Base-by-base conservation (phyloP, 331 rosid genomes). In the Malus hybrid region DNA sequence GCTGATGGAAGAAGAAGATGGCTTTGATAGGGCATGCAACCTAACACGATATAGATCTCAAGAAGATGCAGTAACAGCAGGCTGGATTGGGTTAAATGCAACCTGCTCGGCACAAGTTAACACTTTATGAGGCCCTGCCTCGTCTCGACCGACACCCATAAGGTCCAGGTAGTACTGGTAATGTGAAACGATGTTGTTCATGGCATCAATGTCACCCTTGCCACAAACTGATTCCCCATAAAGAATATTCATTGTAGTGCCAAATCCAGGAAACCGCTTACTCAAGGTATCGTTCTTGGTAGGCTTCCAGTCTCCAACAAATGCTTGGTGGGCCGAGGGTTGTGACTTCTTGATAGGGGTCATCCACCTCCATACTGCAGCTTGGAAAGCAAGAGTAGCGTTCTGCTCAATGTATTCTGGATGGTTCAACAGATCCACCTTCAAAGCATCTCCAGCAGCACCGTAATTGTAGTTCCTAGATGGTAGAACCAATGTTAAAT, bases 401-500 rank as follows among this genome's bases (percentile, higher is more conserved):
- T 95, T 95, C 88, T 92, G 97, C 89, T 90, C 99, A 5, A 95
- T 34, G 84, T 86, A 95, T 83, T 95, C 99, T 29, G 99, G 99
- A 80, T 92, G 97, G 64, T 68, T 78, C 77, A 95, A 85, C 65
- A 95, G 84, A 82, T 95, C 88, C 31, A 73, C 78, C 79, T 92
- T 84, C 89, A 95, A 82, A 24, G 84, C 91, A 10, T 92, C 89
- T 67, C 97, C 97, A 69, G 75, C 50, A 22, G 87, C 86, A 42
- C 99, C 99, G 22, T 95, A 95, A 63, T 95, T 95, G 89, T 75
- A 92, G 91, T 95, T 92, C 97, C 99, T 95, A 69, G 67, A 80
- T 32, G 31, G 61, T 24, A 76, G 3, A 54, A 83, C 34, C 82
- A 55, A 55, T n/a, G 61, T 12, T 18, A 78, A 80, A 29, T 22